A percentile compares a stretch with the other conserved stretches of the same genome.
phyloP scores from a whole-genome alignment of 345 rosid genomes.

The Leavenworthia alabamica region DNA sequence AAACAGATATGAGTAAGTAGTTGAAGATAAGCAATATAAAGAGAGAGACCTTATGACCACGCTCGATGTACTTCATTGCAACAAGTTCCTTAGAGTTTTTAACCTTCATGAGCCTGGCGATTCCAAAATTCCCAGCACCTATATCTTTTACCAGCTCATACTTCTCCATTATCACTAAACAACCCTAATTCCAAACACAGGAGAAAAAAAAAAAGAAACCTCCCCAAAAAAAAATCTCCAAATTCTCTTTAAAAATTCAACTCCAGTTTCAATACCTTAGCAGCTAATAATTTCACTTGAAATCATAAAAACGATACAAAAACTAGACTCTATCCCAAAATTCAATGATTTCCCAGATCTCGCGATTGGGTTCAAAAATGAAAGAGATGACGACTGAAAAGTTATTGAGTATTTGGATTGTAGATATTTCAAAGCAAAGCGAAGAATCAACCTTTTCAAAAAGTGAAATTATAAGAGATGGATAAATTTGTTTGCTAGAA shows the following conservation, averaged over 20 bases:
- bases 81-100: constrained; percentile 74
- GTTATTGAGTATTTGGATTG: constrained; percentile 11
- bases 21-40: background rate
- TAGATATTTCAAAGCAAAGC: constrained; percentile 27
- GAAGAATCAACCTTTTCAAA: constrained; percentile 12
- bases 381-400: constrained; percentile 22
- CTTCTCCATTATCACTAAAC: constrained; percentile 50
- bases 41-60: constrained; percentile 59
- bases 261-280: constrained; percentile 7
- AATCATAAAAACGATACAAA: background rate
- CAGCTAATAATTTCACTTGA: constrained; percentile 15
- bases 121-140: constrained; percentile 87
- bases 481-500: background rate
- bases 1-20: no score
- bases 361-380: background rate
- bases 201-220: background rate
- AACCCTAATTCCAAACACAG: constrained; percentile 9
- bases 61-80: constrained; percentile 92
- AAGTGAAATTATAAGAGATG: background rate
- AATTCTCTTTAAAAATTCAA: constrained; percentile 1
- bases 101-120: constrained; percentile 81
- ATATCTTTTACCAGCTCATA: constrained; percentile 80
- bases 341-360: constrained; percentile 24
- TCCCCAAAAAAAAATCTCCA: background rate
- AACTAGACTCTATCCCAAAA: no score